Evolutionary conservation across 1,284 basidiomycete species (phyloP), one percentile per base, ranked within the genome.

Genomic region (Cutaneotrichosporon cyanovorans): DNA sequence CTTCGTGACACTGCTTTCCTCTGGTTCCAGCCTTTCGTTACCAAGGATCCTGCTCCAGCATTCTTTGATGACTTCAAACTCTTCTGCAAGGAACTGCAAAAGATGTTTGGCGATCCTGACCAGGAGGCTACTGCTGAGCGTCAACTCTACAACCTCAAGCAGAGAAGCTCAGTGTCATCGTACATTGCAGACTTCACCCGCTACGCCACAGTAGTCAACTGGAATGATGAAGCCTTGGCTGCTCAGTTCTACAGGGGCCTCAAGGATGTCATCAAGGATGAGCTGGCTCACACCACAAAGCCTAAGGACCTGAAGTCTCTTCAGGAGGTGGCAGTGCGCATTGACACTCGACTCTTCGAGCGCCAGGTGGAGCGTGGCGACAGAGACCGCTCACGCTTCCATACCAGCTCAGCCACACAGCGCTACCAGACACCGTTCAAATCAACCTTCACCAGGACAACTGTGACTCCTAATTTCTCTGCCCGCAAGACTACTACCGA

Each of bases 171-270:
- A 19, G 58, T 43, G 4, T 9, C 49, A 3, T 16, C 23, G 15
- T 59, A 59, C 21, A 9, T 41, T 6, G 32, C 57, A 2, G 39
- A 52, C n/a, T 59, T 59, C 40, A 3, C 16, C 15, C 36, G 40
- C 9, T 41, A 45, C 16, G 23, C 47, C 8, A 32, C 23, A 6
- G n/a, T 49, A 15, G 22, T 55, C 16, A 11, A 45, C 15, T 59
- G 55, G 56, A 23, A 53, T 39, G 36, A 57, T 20, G 22, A 40
- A 7, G 53, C 57, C 16, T 32, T 50, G 6, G 36, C 39, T 22
- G 45, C 48, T 4, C 42, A 46, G 23, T 60, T 53, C 56, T 55
- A 57, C 34, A 36, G 30, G 2, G 58, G 58, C 8, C 46, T 59
- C 1, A 44, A 46, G 22, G 51, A 50, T 12, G 14, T 11, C 6